A percentile compares a stretch with the other conserved stretches of the same genome.
These are phyloP conservation scores for Cystobasidiopsis lactophilus DNA, from an alignment of 768 basidiomycete genomes.

Conservation along the genomic window DNA sequence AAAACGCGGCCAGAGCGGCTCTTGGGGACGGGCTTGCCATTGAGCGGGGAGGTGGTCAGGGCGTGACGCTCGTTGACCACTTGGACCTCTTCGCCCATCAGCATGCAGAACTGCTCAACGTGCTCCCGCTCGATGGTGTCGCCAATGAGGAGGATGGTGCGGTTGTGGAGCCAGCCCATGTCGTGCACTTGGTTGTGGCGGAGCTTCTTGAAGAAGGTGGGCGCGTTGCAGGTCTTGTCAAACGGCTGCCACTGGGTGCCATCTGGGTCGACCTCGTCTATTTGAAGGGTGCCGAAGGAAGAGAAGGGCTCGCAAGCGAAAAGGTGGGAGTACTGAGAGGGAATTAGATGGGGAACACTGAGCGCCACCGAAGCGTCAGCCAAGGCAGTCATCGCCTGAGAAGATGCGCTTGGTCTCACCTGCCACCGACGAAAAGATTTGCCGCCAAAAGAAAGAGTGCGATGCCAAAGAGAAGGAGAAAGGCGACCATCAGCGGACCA, in stretches of 20 bases:
- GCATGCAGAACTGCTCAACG: constrained; percentile 20
- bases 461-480: too few species aligned
- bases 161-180: constrained; percentile 16
- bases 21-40: constrained; percentile 4
- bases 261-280: constrained; percentile 14
- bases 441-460: too few species aligned
- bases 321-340: too few species aligned
- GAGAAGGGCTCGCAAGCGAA: constrained; percentile 14
- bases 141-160: constrained; percentile 18
- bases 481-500: too few species aligned
- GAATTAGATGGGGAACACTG: too few species aligned
- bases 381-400: too few species aligned
- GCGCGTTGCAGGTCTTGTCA: constrained; percentile 14
- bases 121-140: constrained; percentile 20
- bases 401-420: too few species aligned
- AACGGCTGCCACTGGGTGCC: constrained; percentile 11
- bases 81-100: constrained; percentile 18
- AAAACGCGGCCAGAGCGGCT: constrained; percentile 4
- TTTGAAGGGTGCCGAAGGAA: constrained; percentile 8
- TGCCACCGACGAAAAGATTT: too few species aligned
- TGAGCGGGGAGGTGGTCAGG: constrained; percentile 4
- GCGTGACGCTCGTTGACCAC: constrained; percentile 11
- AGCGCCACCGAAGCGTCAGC: too few species aligned
- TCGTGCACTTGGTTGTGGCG: constrained; percentile 8
- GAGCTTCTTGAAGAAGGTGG: constrained; percentile 12